Conservation (phyloP, 108 stramenopile genomes). For the Nitzschia sp. region DNA sequence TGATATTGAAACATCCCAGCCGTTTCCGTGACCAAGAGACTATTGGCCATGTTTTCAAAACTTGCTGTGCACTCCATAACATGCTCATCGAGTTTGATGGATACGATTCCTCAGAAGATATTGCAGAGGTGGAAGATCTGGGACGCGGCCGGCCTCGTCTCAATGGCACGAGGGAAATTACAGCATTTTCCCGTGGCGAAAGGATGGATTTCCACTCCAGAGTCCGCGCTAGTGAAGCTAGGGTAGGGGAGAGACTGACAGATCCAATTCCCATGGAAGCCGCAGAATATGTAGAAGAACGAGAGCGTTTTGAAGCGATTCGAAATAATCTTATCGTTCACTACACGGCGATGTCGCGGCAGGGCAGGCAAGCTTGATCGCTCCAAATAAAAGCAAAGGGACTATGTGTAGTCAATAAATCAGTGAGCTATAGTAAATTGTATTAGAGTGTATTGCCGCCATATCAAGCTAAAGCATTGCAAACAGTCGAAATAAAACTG, state of each 20-base stretch:
- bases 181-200: background rate
- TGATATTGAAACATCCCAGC: conserved; percentile 26
- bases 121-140: background rate
- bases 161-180: too few species aligned
- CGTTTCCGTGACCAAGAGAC: conserved; percentile 26
- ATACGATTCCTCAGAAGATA: conserved; percentile 15
- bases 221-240: too few species aligned
- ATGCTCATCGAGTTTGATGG: conserved; percentile 44
- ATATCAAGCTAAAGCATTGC: too few species aligned
- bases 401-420: too few species aligned
- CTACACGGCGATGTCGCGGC: background rate
- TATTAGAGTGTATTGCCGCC: too few species aligned
- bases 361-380: background rate
- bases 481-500: too few species aligned
- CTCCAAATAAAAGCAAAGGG: background rate
- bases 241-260: too few species aligned
- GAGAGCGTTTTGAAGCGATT: background rate
- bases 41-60: conserved; percentile 24
- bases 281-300: background rate
- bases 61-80: conserved; percentile 50
- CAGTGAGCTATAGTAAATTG: too few species aligned
- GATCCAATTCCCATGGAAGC: background rate
- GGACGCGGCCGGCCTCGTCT: too few species aligned
- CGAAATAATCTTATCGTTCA: background rate
- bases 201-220: too few species aligned